phyloP scores from a whole-genome alignment of 441 rosid genomes.

The Populus hybrid region DNA sequence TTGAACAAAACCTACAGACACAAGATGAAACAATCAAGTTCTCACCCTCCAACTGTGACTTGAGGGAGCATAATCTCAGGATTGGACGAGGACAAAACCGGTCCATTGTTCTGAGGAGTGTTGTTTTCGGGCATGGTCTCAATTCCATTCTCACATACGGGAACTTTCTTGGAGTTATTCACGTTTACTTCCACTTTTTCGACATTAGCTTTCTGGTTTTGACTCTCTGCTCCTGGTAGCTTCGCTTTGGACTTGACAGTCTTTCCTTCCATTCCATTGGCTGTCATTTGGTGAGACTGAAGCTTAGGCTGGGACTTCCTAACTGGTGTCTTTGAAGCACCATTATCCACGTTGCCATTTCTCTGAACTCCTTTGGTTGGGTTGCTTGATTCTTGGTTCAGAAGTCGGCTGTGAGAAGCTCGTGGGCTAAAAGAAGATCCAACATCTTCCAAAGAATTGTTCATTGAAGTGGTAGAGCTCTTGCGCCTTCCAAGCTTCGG shows the following conservation, averaged over 20 bases:
- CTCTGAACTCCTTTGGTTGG: slow-evolving; percentile 33
- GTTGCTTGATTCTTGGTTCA: slow-evolving; percentile 31
- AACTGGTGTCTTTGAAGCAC: slow-evolving; percentile 34
- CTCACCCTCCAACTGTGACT: slow-evolving; percentile 64
- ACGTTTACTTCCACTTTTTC: slow-evolving; percentile 29
- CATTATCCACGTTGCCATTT: slow-evolving; percentile 25
- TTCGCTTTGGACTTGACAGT: slow-evolving; percentile 35
- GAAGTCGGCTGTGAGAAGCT: slow-evolving; percentile 24
- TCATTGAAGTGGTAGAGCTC: slow-evolving; percentile 34
- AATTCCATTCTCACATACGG: slow-evolving; percentile 15
- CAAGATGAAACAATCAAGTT: slow-evolving; percentile 1
- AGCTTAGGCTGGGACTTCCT: slow-evolving; percentile 44
- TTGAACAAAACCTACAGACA: slow-evolving; percentile 15
- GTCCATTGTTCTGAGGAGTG: slow-evolving; percentile 30
- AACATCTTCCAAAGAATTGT: slow-evolving; percentile 33
- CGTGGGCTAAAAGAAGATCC: slow-evolving; percentile 21
- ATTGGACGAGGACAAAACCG: slow-evolving; percentile 25
- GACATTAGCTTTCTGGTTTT: slow-evolving; percentile 11
- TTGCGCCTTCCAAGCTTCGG: slow-evolving; percentile 92
- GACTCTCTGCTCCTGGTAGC: slow-evolving; percentile 21
- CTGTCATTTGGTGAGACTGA: slow-evolving; percentile 28
- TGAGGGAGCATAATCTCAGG: slow-evolving; percentile 48
- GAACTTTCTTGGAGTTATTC: slow-evolving; percentile 17
- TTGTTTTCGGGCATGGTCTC: slow-evolving; percentile 14
- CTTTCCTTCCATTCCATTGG: slow-evolving; percentile 27